A percentile compares a stretch with the other conserved stretches of the same genome.
Evolutionary conservation across 2,329 filamentous ascomycete species (phyloP).

Genomic region (Metarhizium guizhouense): DNA sequence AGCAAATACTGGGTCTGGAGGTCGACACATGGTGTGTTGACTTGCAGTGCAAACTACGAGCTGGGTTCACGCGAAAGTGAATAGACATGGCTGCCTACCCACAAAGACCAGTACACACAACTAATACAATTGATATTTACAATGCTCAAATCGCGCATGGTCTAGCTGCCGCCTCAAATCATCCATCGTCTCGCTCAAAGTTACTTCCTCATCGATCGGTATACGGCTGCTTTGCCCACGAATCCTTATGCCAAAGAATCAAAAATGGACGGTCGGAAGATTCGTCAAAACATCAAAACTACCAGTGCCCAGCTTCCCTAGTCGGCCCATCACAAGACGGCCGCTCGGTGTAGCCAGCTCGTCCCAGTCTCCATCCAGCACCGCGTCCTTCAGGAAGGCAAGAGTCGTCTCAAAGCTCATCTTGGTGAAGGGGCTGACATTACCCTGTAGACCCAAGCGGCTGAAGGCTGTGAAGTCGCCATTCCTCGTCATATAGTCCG

Average conservation of each 20-base stretch:
- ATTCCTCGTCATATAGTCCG: conserved; percentile 93
- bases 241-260: not conserved
- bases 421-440: conserved; percentile 88
- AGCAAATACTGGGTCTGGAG: no score
- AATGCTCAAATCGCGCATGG: no score
- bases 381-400: conserved; percentile 84
- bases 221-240: not conserved
- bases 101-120: no score
- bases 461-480: conserved; percentile 89
- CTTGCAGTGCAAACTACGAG: no score
- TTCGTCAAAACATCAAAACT: conserved; percentile 77
- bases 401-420: conserved; percentile 99
- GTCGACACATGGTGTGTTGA: no score
- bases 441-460: conserved; percentile 76
- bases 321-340: conserved; percentile 76
- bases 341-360: conserved; percentile 78
- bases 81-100: no score
- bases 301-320: conserved; percentile 80
- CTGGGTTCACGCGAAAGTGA: no score
- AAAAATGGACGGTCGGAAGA: conserved; percentile 40
- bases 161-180: no score
- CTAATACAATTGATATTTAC: no score
- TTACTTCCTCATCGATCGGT: no score
- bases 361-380: conserved; percentile 84
- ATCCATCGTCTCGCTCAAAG: no score